phyloP scores from a whole-genome alignment of 352 stramenopile genomes.

The Aphanomyces invadans region DNA sequence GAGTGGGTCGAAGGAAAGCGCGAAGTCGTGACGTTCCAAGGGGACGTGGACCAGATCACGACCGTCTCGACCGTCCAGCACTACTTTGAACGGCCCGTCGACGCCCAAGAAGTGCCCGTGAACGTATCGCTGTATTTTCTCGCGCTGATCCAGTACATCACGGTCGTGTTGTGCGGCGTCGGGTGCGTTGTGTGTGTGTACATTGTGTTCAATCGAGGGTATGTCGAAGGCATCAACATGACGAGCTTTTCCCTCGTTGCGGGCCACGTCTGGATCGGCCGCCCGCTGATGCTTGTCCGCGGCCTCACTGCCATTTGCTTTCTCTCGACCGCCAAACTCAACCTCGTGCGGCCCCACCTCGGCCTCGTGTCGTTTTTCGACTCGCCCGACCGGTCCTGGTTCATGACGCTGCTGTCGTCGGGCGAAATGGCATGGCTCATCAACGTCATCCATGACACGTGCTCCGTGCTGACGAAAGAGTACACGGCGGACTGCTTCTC shows the following conservation, averaged over 20 bases:
- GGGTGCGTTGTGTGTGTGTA: slow-evolving; percentile 1
- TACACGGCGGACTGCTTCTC: slow-evolving; percentile 8
- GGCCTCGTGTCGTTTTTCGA: slow-evolving; percentile 2
- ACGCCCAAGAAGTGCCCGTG: slow-evolving; percentile 6
- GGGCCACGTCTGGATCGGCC: slow-evolving; percentile 19
- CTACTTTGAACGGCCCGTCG: neutral
- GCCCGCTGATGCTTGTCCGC: slow-evolving; percentile 17
- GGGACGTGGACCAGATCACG: neutral
- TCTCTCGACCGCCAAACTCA: slow-evolving; percentile 9
- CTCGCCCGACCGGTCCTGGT: slow-evolving; percentile 1
- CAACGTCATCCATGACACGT: slow-evolving; percentile 17
- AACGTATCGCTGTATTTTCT: slow-evolving; percentile 18
- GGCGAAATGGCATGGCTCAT: slow-evolving; percentile 18
- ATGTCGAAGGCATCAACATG: slow-evolving; percentile 22
- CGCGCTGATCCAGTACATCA: slow-evolving; percentile 9
- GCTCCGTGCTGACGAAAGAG: slow-evolving; percentile 13
- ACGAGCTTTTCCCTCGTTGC: slow-evolving; percentile 5
- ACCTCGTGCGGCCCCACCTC: neutral
- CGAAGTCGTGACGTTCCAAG: slow-evolving; percentile 24
- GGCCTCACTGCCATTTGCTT: slow-evolving; percentile 8
- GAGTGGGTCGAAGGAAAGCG: slow-evolving; percentile 10
- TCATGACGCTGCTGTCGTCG: slow-evolving; percentile 12
- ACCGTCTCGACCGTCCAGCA: neutral
- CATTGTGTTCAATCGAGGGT: neutral
- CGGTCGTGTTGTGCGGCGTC: neutral